A percentile compares a stretch with the other conserved stretches of the same genome.
phyloP scores from a whole-genome alignment of 129 eudicot species.

The Artemisia argyi region DNA sequence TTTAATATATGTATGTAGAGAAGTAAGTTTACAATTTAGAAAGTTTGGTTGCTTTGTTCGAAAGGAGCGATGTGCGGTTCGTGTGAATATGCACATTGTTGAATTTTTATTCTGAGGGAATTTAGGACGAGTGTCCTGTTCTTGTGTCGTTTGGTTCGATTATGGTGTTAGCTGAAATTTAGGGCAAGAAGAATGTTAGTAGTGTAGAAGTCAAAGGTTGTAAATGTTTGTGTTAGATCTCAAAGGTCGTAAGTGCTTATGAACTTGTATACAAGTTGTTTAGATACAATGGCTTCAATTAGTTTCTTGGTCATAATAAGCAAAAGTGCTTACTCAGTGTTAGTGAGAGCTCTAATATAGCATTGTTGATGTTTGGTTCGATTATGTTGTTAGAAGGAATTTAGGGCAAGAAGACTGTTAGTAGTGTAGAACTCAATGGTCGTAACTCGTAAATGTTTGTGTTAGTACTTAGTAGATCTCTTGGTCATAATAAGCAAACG shows the following conservation, averaged over 20 bases:
- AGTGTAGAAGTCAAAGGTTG: too few relatives aligned
- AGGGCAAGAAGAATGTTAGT: not conserved
- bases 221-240: not conserved
- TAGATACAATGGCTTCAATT: not conserved
- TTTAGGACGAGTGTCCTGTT: slow-evolving; percentile 3
- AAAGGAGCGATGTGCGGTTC: not conserved
- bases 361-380: not conserved
- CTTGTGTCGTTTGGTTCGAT: slow-evolving; percentile 11
- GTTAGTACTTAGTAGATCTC: too few relatives aligned
- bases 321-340: too few relatives aligned
- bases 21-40: not conserved
- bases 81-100: slow-evolving; percentile 4
- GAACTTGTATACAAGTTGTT: not conserved
- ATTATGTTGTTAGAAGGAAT: not conserved
- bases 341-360: too few relatives aligned
- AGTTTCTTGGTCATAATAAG: too few relatives aligned
- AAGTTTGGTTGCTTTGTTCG: slow-evolving; percentile 2
- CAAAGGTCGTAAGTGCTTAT: not conserved
- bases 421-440: too few relatives aligned
- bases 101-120: not conserved
- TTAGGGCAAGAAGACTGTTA: not conserved
- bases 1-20: not conserved
- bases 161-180: not conserved
- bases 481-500: too few relatives aligned
- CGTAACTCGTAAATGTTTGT: too few relatives aligned